phyloP scores from a whole-genome alignment of 108 stramenopile genomes.

The Stephanodiscus triporus region DNA sequence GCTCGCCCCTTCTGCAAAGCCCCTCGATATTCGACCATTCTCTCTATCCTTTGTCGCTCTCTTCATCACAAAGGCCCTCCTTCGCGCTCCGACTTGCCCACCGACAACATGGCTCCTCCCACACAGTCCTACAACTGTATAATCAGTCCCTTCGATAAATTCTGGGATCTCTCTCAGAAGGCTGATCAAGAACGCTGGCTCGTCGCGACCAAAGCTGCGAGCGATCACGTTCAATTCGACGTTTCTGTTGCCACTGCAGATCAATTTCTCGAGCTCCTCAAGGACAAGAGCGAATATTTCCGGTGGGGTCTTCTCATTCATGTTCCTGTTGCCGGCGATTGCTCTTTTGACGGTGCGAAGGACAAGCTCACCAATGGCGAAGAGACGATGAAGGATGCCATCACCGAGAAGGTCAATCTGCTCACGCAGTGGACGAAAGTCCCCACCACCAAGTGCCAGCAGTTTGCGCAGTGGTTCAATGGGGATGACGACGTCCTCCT shows the following conservation, averaged over 20 bases:
- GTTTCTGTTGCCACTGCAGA: background rate
- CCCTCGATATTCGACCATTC: too few species aligned
- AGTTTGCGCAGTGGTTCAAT: conserved; percentile 1
- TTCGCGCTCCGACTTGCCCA: too few species aligned
- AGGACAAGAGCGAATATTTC: background rate
- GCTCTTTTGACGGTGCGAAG: background rate
- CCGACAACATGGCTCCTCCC: too few species aligned
- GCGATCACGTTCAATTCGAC: background rate
- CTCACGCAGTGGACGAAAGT: background rate
- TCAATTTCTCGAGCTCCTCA: background rate
- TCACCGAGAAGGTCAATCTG: background rate
- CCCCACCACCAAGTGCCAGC: background rate
- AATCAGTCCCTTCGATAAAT: background rate
- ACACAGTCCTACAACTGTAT: background rate
- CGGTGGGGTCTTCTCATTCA: background rate
- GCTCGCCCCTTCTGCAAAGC: too few species aligned
- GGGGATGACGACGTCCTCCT: background rate
- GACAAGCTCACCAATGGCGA: background rate
- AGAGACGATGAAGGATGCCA: background rate
- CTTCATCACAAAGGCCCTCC: too few species aligned
- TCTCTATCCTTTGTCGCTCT: too few species aligned
- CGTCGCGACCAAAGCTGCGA: background rate
- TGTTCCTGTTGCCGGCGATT: background rate
- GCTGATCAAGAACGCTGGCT: background rate
- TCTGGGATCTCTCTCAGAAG: background rate